Percentiles rank a stretch among this genome's conserved stretches.
phyloP scores from a whole-genome alignment of 441 rosid genomes.

The Adansonia madagascariensis region DNA sequence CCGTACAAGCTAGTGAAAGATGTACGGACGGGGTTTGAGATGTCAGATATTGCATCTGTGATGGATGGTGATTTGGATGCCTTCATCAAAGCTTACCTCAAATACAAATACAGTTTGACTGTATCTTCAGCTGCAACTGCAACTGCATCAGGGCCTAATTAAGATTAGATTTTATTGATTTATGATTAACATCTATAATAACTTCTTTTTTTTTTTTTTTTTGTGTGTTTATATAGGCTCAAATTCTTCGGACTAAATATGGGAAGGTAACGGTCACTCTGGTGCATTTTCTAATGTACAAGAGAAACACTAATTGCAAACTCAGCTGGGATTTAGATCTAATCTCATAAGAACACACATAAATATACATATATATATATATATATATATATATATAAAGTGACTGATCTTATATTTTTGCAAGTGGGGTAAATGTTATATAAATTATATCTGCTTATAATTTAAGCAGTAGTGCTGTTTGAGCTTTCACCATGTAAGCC shows the following conservation, averaged over 20 bases:
- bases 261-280: neutral
- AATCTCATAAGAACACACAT: no score
- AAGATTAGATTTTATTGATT: neutral
- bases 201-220: neutral
- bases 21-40: slow-evolving; percentile 72
- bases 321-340: neutral
- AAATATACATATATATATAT: no score
- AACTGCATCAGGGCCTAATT: neutral
- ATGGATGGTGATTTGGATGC: slow-evolving; percentile 93
- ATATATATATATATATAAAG: no score
- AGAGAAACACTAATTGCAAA: neutral
- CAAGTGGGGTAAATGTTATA: no score
- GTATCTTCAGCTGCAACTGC: slow-evolving; percentile 37
- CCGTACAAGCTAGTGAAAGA: slow-evolving; percentile 96
- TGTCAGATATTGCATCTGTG: slow-evolving; percentile 81
- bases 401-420: no score
- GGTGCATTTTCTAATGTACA: neutral
- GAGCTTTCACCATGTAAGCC: no score
- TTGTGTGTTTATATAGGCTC: neutral
- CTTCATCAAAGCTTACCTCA: slow-evolving; percentile 89
- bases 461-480: no score
- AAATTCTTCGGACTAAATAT: neutral
- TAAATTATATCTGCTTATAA: no score
- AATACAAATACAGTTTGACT: slow-evolving; percentile 62
- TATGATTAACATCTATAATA: neutral